Percentiles rank a stretch among this genome's conserved stretches.
These are phyloP conservation scores for Panicum miliaceum DNA, from an alignment of 176 grass and related monocot species.

Conservation along the genomic window DNA sequence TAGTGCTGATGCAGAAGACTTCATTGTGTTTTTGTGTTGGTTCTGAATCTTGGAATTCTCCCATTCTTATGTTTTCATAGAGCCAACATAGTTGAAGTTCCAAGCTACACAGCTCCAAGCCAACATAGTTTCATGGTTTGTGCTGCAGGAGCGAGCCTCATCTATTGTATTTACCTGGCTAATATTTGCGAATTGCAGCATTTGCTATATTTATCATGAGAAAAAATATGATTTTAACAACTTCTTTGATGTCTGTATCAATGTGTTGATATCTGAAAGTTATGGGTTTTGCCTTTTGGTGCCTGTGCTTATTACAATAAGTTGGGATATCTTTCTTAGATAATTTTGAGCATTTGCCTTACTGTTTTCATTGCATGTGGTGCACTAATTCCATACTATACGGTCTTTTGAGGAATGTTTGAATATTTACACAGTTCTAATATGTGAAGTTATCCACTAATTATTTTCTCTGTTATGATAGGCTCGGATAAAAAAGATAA, in stretches of 20 bases:
- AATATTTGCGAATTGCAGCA: too few relatives aligned
- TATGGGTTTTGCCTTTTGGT: slow-evolving; percentile 8
- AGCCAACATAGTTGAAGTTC: neutral
- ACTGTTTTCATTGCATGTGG: neutral
- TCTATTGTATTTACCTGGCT: neutral
- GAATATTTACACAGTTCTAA: slow-evolving; percentile 3
- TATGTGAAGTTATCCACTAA: slow-evolving; percentile 9
- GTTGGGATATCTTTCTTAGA: neutral
- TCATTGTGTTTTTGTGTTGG: neutral
- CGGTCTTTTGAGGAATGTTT: slow-evolving; percentile 8
- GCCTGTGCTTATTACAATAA: slow-evolving; percentile 2
- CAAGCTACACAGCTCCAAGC: neutral
- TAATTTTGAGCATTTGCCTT: slow-evolving; percentile 19
- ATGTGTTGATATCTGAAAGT: neutral
- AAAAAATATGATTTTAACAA: neutral
- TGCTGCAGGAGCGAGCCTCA: neutral
- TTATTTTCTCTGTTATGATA: slow-evolving; percentile 42
- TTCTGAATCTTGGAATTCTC: neutral
- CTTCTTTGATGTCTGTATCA: neutral
- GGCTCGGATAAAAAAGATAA: slow-evolving; percentile 99
- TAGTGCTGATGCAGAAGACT: neutral
- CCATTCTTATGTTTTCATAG: neutral
- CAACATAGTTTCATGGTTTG: neutral
- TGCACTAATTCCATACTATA: neutral
- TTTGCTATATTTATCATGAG: neutral